These are phyloP conservation scores for Thozetella sp. DNA, from an alignment of 495 filamentous ascomycete species.

Conservation along the genomic window DNA sequence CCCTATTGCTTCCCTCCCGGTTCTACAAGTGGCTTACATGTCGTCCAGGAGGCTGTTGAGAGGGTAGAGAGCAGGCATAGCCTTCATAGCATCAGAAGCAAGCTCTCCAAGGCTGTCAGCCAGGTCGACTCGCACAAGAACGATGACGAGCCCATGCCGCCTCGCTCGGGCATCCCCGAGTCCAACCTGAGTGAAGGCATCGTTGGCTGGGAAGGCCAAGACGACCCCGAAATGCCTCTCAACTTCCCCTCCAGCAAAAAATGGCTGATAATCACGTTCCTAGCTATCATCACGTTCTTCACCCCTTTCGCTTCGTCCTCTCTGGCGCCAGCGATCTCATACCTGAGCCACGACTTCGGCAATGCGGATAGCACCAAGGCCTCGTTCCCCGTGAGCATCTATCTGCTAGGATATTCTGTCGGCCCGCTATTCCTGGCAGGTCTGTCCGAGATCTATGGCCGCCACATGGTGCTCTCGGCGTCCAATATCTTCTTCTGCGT, in stretches of 20 bases:
- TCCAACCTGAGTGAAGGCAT: conserved; percentile 45
- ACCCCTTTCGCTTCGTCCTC: conserved; percentile 67
- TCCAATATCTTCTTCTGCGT: conserved; percentile 69
- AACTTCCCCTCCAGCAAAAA: conserved; percentile 67
- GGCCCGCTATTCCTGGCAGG: conserved; percentile 62
- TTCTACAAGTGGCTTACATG: too few relatives aligned
- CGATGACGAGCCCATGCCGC: conserved; percentile 17
- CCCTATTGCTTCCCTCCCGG: too few relatives aligned
- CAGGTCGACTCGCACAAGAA: conserved; percentile 11
- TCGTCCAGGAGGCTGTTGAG: background rate
- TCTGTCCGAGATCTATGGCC: conserved; percentile 75
- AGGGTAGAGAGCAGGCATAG: conserved; percentile 11
- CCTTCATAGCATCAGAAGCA: conserved; percentile 14
- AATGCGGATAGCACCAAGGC: conserved; percentile 33
- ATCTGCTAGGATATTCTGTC: conserved; percentile 43
- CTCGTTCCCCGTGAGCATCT: conserved; percentile 42
- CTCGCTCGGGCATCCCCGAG: conserved; percentile 32
- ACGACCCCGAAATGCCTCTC: conserved; percentile 72
- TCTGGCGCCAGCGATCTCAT: conserved; percentile 59
- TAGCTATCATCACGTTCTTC: conserved; percentile 56
- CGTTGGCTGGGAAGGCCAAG: conserved; percentile 61
- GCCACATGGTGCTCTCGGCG: conserved; percentile 59
- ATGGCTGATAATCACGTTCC: conserved; percentile 64
- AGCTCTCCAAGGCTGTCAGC: conserved; percentile 17
- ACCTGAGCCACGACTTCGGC: conserved; percentile 55